Evolutionary conservation across 495 filamentous ascomycete species (phyloP).

Genomic region (Opeltia flavorubescens): DNA sequence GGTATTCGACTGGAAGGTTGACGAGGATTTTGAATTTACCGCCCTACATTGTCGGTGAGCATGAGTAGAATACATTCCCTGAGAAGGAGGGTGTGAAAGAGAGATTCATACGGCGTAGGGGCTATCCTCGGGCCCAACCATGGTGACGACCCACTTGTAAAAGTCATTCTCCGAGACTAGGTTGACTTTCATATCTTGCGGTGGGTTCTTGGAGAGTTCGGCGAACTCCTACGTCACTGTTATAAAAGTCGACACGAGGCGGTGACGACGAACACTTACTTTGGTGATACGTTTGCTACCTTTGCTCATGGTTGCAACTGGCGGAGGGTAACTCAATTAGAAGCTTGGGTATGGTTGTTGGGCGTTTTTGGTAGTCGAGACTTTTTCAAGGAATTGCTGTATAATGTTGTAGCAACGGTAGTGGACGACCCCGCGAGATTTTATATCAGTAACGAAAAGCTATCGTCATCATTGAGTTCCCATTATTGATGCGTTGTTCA

Average conservation of each 20-base stretch:
- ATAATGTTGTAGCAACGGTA: too few species aligned
- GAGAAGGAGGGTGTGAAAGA: background rate
- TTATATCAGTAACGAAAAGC: too few species aligned
- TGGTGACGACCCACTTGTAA: slow-evolving; percentile 66
- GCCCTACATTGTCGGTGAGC: slow-evolving; percentile 30
- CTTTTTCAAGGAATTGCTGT: too few species aligned
- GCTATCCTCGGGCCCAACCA: slow-evolving; percentile 60
- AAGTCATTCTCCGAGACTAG: slow-evolving; percentile 61
- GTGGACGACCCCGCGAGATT: too few species aligned
- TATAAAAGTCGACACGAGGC: slow-evolving; percentile 7
- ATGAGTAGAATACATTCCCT: slow-evolving; percentile 4
- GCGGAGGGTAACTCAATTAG: too few species aligned
- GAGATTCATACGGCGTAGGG: slow-evolving; percentile 52
- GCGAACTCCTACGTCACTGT: slow-evolving; percentile 45
- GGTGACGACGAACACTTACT: slow-evolving; percentile 21
- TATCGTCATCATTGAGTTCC: too few species aligned
- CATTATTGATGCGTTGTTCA: too few species aligned
- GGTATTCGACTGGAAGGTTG: slow-evolving; percentile 71
- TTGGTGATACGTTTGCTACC: slow-evolving; percentile 52
- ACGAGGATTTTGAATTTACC: slow-evolving; percentile 70
- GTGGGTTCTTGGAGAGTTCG: slow-evolving; percentile 51
- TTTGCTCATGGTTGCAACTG: too few species aligned
- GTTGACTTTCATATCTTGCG: slow-evolving; percentile 47
- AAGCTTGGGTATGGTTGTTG: too few species aligned
- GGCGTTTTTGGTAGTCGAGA: too few species aligned